Evolutionary conservation across 495 filamentous ascomycete genomes (phyloP), one percentile per base, ranked within the genome.

Genomic region (Penicillium psychrofluorescens): DNA sequence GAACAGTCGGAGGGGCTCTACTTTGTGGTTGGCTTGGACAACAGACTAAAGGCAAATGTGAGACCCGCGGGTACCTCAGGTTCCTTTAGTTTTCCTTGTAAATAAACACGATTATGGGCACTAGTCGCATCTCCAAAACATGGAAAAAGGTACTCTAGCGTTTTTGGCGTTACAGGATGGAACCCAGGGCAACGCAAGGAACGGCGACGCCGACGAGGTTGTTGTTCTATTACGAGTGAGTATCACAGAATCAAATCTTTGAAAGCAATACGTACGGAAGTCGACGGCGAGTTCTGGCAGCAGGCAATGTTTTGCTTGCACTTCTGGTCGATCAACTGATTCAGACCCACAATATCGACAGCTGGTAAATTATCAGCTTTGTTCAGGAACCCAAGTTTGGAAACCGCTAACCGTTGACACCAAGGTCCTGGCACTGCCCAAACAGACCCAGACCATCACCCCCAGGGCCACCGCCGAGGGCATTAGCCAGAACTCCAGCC

Each of bases 301-400:
- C 71, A 74, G 44, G 68, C 71, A 59, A 66, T 58, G 46, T 61
- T 64, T 56, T 71, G 67, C 56, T 71, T 69, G 67, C 71, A 74
- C 54, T 72, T 67, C 48, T 50, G 58, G 42, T 66, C 47, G 28
- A 72, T 48, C 22, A 71, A 46, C 46, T 67, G 58, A 14, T 53
- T 35, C 9, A 71, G 13, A 43, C 62, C 64, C 41, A 64, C 55
- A 13, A 66, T 62, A 15, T 51, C 51, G 32, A 55, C 36, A 7
- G 54, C 50, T 54, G 31, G 2, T 4, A 12, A 28, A 34, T 8
- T 5, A 16, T 46, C 11, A 49, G 36, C 8, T n/a, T 31, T 38
- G 34, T 7, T 41, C 30, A 40, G 48, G 8, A 13, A 15, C 33
- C 2, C n/a, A 29, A 0, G 36, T 36, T 10, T 6, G 11, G n/a